Conservation (phyloP, 805 yeast genomes). For the Barnettozyma wickerhamii region DNA sequence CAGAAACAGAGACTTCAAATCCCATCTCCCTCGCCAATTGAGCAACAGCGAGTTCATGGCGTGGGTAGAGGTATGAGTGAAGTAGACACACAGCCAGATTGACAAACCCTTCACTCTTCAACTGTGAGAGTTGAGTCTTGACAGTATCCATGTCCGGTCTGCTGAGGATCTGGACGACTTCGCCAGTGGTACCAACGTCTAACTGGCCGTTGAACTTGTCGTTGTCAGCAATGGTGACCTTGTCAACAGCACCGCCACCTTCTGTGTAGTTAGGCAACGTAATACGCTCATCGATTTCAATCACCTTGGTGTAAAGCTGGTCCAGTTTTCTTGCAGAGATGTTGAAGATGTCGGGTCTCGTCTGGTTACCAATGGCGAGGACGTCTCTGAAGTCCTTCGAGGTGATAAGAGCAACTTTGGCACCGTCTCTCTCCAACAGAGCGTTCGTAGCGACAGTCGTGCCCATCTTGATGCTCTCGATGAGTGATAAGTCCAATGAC, state of each 20-base stretch:
- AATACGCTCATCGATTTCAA: conserved; percentile 46
- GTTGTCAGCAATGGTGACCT: conserved; percentile 29
- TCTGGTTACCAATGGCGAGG: conserved; percentile 44
- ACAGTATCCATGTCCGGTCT: conserved; percentile 34
- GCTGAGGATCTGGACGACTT: conserved; percentile 31
- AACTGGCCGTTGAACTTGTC: conserved; percentile 15
- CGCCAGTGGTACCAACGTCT: conserved; percentile 31
- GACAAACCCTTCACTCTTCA: conserved; percentile 19
- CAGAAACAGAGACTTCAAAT: conserved; percentile 30
- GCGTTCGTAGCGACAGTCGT: conserved; percentile 53
- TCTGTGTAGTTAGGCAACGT: conserved; percentile 63
- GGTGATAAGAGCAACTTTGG: conserved; percentile 39
- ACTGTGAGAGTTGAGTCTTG: background rate
- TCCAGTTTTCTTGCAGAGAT: conserved; percentile 42
- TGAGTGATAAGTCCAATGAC: conserved; percentile 31
- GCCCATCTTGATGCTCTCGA: conserved; percentile 40
- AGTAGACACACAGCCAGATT: conserved; percentile 32
- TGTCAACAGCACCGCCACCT: conserved; percentile 25
- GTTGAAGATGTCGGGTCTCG: conserved; percentile 47
- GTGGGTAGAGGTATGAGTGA: conserved; percentile 32
- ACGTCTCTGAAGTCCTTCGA: conserved; percentile 48
- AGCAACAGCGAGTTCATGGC: conserved; percentile 31
- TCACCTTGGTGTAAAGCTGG: conserved; percentile 37
- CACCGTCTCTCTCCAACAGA: conserved; percentile 46
- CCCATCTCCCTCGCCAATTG: conserved; percentile 31